phyloP scores from a whole-genome alignment of 345 rosid genomes.

The Erodium maritimum region DNA sequence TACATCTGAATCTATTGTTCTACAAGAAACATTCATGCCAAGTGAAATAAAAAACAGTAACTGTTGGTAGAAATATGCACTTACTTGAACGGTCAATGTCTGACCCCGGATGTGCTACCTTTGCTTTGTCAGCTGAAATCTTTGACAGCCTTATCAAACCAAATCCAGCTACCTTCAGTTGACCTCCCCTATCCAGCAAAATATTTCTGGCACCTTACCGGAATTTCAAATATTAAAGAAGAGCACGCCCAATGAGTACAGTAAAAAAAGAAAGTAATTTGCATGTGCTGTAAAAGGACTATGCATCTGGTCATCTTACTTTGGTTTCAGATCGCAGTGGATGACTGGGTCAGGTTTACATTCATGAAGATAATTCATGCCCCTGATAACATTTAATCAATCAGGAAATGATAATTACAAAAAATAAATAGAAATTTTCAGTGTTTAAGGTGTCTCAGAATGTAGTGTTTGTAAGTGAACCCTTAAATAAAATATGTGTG shows the following conservation, averaged over 20 bases:
- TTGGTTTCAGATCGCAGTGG: slow-evolving; percentile 84
- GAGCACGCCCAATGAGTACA: slow-evolving; percentile 5
- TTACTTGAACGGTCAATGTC: slow-evolving; percentile 48
- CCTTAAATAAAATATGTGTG: background rate
- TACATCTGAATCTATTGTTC: background rate
- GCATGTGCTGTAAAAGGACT: slow-evolving; percentile 20
- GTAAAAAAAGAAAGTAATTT: background rate
- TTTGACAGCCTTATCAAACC: slow-evolving; percentile 55
- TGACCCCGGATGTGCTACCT: slow-evolving; percentile 30
- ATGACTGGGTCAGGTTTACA: slow-evolving; percentile 80
- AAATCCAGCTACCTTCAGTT: slow-evolving; percentile 76
- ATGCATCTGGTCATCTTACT: slow-evolving; percentile 62
- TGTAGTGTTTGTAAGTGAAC: no score
- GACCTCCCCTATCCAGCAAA: slow-evolving; percentile 92
- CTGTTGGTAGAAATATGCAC: slow-evolving; percentile 10
- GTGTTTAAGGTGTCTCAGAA: background rate
- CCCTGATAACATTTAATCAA: slow-evolving; percentile 3
- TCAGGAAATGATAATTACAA: background rate
- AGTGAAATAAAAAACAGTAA: background rate
- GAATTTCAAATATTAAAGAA: slow-evolving; percentile 70
- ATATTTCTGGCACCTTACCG: slow-evolving; percentile 99
- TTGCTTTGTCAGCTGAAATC: slow-evolving; percentile 47
- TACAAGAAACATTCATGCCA: background rate
- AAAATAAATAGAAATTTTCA: no score
- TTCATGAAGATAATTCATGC: slow-evolving; percentile 44